A percentile compares a stretch with the other conserved stretches of the same genome.
Evolutionary conservation across 768 basidiomycete genomes (phyloP).

Genomic region (Phanerochaete carnosa): DNA sequence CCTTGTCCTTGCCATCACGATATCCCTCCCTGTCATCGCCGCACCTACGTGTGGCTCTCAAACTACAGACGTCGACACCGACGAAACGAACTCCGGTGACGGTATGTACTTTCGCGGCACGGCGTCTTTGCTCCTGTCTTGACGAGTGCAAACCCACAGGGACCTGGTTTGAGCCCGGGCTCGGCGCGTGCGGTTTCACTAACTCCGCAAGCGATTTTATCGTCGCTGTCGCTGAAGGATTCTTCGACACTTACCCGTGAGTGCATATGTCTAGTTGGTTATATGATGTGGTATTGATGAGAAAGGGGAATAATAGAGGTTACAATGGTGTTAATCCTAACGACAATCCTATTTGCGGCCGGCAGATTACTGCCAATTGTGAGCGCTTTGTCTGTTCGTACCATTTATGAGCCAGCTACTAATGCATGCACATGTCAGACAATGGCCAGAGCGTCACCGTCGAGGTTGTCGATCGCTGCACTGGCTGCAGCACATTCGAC

Average conservation of each 20-base stretch:
- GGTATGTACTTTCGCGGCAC: constrained; percentile 30
- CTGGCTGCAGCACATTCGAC: constrained; percentile 44
- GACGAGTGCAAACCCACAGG: constrained; percentile 36
- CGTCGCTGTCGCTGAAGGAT: constrained; percentile 53
- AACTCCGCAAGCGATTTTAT: constrained; percentile 49
- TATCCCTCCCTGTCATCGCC: too few relatives aligned
- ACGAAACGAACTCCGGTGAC: constrained; percentile 44
- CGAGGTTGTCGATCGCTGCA: constrained; percentile 60
- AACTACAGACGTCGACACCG: constrained; percentile 9
- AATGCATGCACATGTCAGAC: constrained; percentile 35
- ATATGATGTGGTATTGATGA: too few relatives aligned
- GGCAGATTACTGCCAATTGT: constrained; percentile 44
- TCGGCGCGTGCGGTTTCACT: constrained; percentile 59
- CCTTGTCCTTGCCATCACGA: too few relatives aligned
- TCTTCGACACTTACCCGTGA: constrained; percentile 58
- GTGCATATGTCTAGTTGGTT: constrained; percentile 16
- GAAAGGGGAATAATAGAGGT: constrained; percentile 33
- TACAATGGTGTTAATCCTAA: constrained; percentile 65
- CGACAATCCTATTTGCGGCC: constrained; percentile 67
- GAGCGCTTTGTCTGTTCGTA: constrained; percentile 22
- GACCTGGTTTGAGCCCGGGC: constrained; percentile 58
- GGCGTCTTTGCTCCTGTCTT: neutral
- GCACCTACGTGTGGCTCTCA: too few relatives aligned
- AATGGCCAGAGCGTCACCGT: constrained; percentile 47
- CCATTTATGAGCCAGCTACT: constrained; percentile 7